Evolutionary conservation across 345 rosid genomes (phyloP).

Genomic region (Gossypium rotundifolium): DNA sequence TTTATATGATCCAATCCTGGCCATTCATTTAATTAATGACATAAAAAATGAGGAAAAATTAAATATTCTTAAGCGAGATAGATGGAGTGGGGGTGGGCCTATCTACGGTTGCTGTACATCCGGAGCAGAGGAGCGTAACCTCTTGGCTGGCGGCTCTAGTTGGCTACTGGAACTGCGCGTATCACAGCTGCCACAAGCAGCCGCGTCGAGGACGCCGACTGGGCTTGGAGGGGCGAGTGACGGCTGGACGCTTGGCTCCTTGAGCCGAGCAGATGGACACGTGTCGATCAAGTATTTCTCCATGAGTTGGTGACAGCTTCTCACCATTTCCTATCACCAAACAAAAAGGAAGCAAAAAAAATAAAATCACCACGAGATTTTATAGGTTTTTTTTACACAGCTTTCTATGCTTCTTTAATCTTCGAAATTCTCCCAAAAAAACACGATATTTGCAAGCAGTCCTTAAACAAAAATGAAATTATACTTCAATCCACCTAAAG

Average conservation of each 20-base stretch:
- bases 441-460: constrained; percentile 2
- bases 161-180: constrained; percentile 28
- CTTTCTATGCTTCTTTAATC: constrained; percentile 28
- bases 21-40: constrained; percentile 18
- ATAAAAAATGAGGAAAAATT: neutral
- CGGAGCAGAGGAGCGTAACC: constrained; percentile 30
- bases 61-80: neutral
- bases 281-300: constrained; percentile 54
- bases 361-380: neutral
- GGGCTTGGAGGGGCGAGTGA: constrained; percentile 43
- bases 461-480: constrained; percentile 3
- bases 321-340: constrained; percentile 47
- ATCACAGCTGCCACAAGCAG: constrained; percentile 51
- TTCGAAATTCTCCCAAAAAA: constrained; percentile 20
- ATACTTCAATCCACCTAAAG: neutral
- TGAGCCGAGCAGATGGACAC: constrained; percentile 36
- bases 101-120: constrained; percentile 46
- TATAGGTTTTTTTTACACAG: constrained; percentile 22
- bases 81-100: neutral
- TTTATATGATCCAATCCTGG: constrained; percentile 17
- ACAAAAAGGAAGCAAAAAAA: neutral
- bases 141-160: constrained; percentile 32
- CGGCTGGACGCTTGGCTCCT: constrained; percentile 24
- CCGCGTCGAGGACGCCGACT: constrained; percentile 59
- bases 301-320: constrained; percentile 79